phyloP scores from a whole-genome alignment of 179 eudicot genomes.

The Sideroxylon spinosum region DNA sequence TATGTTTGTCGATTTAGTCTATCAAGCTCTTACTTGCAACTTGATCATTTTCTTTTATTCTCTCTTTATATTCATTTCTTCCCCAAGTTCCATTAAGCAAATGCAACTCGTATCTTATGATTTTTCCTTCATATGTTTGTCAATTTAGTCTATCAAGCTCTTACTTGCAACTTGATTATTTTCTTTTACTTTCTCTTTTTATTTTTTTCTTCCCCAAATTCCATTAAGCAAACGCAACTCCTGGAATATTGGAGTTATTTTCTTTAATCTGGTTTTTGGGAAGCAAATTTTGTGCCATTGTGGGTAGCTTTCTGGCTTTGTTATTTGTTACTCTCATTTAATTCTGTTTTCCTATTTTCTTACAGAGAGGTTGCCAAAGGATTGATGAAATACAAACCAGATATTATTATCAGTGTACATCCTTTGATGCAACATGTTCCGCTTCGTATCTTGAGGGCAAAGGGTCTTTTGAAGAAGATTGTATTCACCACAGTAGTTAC shows the following conservation, averaged over 20 bases:
- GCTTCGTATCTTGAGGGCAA: constrained; percentile 79
- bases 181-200: neutral
- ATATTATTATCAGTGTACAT: constrained; percentile 93
- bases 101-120: constrained; percentile 1
- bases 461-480: constrained; percentile 80
- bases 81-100: neutral
- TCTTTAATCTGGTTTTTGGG: neutral
- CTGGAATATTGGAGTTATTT: neutral
- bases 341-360: constrained; percentile 10
- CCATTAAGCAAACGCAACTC: constrained; percentile 7
- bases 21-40: neutral
- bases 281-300: neutral
- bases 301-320: neutral
- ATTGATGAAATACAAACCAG: constrained; percentile 92
- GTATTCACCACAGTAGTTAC: constrained; percentile 91
- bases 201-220: neutral
- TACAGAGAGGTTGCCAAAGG: constrained; percentile 90
- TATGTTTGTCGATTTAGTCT: neutral
- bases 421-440: constrained; percentile 99
- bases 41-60: neutral
- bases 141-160: neutral
- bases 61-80: neutral
- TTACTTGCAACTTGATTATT: neutral
- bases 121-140: neutral
- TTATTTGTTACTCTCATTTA: neutral